Conservation (phyloP, 208 protist species). For the Wallacemonas sp. region DNA sequence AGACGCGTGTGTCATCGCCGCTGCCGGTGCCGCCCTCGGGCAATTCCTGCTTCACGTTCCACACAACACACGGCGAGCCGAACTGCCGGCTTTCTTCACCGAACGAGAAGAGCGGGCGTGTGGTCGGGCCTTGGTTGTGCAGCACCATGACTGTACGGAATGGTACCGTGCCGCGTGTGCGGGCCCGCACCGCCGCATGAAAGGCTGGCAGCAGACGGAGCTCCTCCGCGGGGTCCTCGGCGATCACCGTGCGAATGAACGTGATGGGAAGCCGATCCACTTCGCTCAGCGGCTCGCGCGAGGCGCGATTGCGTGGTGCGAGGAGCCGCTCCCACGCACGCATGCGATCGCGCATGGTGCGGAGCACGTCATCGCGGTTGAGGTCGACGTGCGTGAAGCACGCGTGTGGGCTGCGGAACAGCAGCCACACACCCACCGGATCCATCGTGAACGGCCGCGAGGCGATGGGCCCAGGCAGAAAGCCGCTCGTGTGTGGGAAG, state of each 20-base stretch:
- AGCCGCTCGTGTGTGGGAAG: constrained; percentile 25
- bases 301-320: background rate
- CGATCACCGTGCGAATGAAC: constrained; percentile 77
- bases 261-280: constrained; percentile 33
- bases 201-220: constrained; percentile 60
- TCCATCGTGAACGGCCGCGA: constrained; percentile 47
- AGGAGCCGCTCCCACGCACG: constrained; percentile 57
- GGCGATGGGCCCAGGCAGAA: constrained; percentile 18
- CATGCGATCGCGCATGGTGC: constrained; percentile 56
- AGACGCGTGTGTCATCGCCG: constrained; percentile 12
- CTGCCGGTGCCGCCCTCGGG: background rate
- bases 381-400: constrained; percentile 87
- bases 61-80: constrained; percentile 44
- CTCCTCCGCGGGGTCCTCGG: constrained; percentile 65
- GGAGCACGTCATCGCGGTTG: constrained; percentile 50
- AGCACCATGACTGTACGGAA: constrained; percentile 79
- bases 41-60: constrained; percentile 40
- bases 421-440: constrained; percentile 66
- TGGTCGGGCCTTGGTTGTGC: constrained; percentile 65
- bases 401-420: constrained; percentile 79
- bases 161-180: constrained; percentile 40
- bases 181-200: constrained; percentile 44
- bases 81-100: constrained; percentile 23
- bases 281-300: background rate
- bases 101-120: constrained; percentile 50